Evolutionary conservation across 257 asterid genomes (phyloP).

Genomic region (Haberlea rhodopensis): DNA sequence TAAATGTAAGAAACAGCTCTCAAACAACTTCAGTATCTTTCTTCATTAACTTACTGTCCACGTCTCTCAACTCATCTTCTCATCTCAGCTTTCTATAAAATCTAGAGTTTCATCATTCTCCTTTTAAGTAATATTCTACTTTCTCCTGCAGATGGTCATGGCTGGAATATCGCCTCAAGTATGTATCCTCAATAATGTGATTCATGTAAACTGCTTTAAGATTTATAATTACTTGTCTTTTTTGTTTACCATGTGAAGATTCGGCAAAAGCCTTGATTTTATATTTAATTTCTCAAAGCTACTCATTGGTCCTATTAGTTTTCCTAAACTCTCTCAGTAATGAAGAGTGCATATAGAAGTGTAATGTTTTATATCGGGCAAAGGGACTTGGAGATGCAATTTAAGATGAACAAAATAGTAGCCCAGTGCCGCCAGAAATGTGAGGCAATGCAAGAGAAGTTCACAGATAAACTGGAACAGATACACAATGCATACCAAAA

Average conservation of each 20-base stretch:
- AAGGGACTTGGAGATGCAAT: conserved; percentile 88
- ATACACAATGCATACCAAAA: conserved; percentile 82
- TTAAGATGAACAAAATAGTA: conserved; percentile 67
- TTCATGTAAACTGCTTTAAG: too few relatives aligned
- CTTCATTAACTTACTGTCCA: background rate
- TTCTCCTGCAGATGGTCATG: conserved; percentile 73
- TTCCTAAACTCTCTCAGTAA: conserved; percentile 48
- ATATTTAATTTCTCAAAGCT: conserved; percentile 12
- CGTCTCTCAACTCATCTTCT: conserved; percentile 14
- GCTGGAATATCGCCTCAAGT: conserved; percentile 87
- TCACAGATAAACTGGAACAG: conserved; percentile 85
- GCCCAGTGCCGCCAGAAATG: conserved; percentile 87
- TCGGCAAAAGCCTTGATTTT: conserved; percentile 10
- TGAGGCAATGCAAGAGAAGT: conserved; percentile 85
- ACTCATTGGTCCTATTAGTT: conserved; percentile 22
- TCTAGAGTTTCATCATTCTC: conserved; percentile 18
- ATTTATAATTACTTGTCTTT: conserved; percentile 2
- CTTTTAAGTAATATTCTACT: conserved; percentile 25
- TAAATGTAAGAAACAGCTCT: conserved; percentile 57
- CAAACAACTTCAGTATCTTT: background rate
- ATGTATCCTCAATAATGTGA: conserved; percentile 63
- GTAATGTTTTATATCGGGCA: conserved; percentile 82
- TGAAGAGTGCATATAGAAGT: conserved; percentile 73
- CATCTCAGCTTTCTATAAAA: conserved; percentile 9
- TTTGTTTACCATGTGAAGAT: conserved; percentile 19